Conservation (phyloP, 208 protist species). For the Leishmania amazonensis region DNA sequence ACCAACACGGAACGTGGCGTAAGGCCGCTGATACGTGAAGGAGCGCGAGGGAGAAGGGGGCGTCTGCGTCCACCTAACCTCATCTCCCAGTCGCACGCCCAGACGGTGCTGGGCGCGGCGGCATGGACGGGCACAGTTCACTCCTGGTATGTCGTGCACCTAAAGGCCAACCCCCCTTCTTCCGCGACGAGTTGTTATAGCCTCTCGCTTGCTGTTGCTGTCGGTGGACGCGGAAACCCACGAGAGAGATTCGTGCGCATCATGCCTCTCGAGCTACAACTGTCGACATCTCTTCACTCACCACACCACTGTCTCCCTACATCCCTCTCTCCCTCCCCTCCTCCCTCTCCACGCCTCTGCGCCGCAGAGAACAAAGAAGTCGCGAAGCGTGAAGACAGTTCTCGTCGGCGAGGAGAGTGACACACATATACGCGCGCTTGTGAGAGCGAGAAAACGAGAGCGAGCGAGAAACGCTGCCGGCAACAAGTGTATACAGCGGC, state of each 20-base stretch:
- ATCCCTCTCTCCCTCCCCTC: background rate
- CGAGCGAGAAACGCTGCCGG: background rate
- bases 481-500: background rate
- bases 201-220: background rate
- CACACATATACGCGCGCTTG: background rate
- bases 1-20: background rate
- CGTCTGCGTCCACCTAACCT: background rate
- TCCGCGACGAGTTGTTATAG: background rate
- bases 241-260: background rate
- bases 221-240: background rate
- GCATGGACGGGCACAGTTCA: background rate
- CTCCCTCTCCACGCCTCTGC: background rate
- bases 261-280: background rate
- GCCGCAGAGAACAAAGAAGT: background rate
- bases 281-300: background rate
- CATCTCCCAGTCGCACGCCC: background rate
- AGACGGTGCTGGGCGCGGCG: background rate
- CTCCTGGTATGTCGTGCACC: background rate
- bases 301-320: background rate
- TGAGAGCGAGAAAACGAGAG: background rate
- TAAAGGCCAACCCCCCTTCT: background rate
- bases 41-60: background rate
- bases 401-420: background rate
- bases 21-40: background rate
- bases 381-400: background rate